Conservation (phyloP, 305 asterid species). For the Fraxinus latifolia region DNA sequence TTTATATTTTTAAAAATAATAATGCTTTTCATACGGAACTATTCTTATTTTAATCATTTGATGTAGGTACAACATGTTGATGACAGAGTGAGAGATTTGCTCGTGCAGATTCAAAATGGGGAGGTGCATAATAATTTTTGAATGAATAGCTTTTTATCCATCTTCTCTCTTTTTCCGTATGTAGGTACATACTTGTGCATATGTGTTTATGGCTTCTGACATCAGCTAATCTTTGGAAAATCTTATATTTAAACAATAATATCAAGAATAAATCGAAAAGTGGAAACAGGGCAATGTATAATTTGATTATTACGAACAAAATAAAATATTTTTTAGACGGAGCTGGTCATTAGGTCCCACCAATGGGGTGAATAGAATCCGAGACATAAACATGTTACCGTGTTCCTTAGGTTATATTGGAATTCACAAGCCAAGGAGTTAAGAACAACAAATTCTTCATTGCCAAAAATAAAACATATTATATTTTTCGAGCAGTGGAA, state of each 20-base stretch:
- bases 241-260: background rate
- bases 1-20: background rate
- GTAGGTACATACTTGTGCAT: background rate
- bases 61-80: constrained; percentile 66
- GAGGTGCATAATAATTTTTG: constrained; percentile 49
- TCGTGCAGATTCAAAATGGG: constrained; percentile 55
- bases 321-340: background rate
- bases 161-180: background rate
- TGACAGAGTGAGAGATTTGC: constrained; percentile 65
- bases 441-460: background rate
- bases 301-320: background rate
- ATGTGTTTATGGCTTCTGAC: background rate
- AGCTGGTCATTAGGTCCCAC: background rate
- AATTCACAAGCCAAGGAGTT: background rate
- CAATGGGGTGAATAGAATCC: background rate
- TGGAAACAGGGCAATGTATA: background rate
- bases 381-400: background rate
- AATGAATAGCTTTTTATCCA: constrained; percentile 14
- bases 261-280: background rate
- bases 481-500: constrained; percentile 24
- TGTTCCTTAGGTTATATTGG: background rate
- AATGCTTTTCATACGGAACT: background rate
- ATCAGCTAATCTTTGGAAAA: background rate
- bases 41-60: constrained; percentile 19
- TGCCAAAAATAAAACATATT: background rate